Conservation (phyloP, 228 moss, liverwort and hornwort genomes). For the Sphagnum magellanicum region DNA sequence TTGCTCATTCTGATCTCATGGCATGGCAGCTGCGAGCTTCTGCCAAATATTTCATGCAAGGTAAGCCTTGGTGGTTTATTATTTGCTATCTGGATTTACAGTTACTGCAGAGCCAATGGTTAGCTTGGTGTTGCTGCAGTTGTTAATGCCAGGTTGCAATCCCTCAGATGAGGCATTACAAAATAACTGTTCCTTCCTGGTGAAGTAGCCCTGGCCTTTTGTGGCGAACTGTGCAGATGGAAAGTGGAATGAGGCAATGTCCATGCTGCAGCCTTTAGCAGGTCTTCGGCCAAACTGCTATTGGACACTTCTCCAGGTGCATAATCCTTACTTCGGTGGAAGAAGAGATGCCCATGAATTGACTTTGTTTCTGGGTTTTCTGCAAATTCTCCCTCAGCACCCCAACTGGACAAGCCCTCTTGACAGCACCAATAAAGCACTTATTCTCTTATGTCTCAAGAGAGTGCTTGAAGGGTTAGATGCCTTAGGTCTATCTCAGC, state of each 20-base stretch:
- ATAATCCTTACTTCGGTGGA: neutral
- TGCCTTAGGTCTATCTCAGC: too few species aligned
- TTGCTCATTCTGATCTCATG: slow-evolving; percentile 55
- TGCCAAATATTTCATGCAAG: slow-evolving; percentile 29
- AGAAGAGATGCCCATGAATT: too few species aligned
- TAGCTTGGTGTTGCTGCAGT: neutral
- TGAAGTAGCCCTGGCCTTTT: too few species aligned
- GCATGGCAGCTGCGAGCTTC: slow-evolving; percentile 50
- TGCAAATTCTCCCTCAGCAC: too few species aligned
- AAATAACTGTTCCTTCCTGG: too few species aligned
- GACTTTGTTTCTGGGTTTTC: too few species aligned
- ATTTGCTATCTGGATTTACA: too few species aligned
- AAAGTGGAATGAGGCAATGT: slow-evolving; percentile 45
- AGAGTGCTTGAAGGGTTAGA: too few species aligned
- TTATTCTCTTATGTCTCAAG: too few species aligned
- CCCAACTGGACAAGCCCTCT: too few species aligned
- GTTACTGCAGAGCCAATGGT: neutral
- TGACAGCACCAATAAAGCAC: too few species aligned
- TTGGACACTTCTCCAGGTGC: slow-evolving; percentile 50
- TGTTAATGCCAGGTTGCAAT: neutral
- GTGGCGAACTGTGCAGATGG: slow-evolving; percentile 22
- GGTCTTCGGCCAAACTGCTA: slow-evolving; percentile 63
- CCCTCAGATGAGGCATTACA: neutral
- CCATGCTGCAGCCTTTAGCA: slow-evolving; percentile 49
- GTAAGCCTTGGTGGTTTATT: slow-evolving; percentile 10